Evolutionary conservation across 2,329 filamentous ascomycete genomes (phyloP), one percentile per base, ranked within the genome.

Genomic region (Thermomyces lanuginosus): DNA sequence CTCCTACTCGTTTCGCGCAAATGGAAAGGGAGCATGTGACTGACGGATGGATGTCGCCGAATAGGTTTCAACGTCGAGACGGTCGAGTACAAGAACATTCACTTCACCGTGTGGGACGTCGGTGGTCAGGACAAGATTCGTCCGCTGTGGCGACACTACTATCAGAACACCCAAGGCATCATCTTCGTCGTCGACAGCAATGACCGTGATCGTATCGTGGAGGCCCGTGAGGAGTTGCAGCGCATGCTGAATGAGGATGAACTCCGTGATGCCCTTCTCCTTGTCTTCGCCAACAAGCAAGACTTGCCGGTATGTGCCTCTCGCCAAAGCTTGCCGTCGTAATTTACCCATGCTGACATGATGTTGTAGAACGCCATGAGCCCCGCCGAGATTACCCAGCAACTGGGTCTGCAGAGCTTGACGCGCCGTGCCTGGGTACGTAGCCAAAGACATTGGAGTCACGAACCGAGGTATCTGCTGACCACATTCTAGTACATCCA

Each of bases 121-220:
- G 89, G 89, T 69, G 89, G 89, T 60, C 89, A 98, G 70, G 89
- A 98, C 75, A 95, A 95, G 80, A 98, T 98, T 58, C 76, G 89
- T 60, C 89, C 89, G 55, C 69, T 98, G 53, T 98, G 89, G 89
- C 83, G 89, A 67, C 89, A 95, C 64, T 98, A 98, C 69, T 98
- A 95, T 76, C 84, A 92, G 64, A 92, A 92, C 64, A 98, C 89
- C 44, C 89, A 98, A 64, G 89, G 89, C 58, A 86, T 98, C 60
- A 95, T 98, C 65, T 98, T 98, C 71, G 89, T 98, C 46, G 83
- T 98, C 56, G 89, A 98, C 66, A 86, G 78, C 66, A 93, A 92
- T 64, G 89, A 98, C 73, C 80, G 83, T 56, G 84, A 92, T 61
- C 83, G 89, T 74, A 79, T 98, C 51, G 79, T 89, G 45, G 89